These are phyloP conservation scores for Quercus aquifolioides DNA, from an alignment of 306 rosid species.

Conservation along the genomic window DNA sequence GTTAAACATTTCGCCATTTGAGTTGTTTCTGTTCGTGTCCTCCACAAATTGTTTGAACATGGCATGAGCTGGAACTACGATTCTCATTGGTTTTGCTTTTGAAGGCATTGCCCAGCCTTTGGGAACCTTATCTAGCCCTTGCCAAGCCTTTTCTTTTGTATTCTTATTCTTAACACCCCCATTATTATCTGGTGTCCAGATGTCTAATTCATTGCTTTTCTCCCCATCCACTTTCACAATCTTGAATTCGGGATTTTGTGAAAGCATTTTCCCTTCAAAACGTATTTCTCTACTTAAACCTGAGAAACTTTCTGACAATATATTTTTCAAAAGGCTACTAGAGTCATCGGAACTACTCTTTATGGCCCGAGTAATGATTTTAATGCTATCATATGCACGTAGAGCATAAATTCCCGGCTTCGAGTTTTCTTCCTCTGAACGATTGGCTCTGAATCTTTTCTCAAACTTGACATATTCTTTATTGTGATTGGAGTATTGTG, in stretches of 20 bases:
- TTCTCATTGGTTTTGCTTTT: conserved; percentile 45
- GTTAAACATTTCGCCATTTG: conserved; percentile 6
- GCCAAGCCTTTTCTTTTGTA: conserved; percentile 35
- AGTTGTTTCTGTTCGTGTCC: conserved; percentile 26
- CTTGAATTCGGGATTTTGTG: conserved; percentile 26
- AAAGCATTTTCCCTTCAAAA: conserved; percentile 34
- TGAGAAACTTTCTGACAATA: conserved; percentile 28
- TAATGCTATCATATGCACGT: conserved; percentile 59
- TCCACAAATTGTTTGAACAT: conserved; percentile 51
- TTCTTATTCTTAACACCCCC: too few species aligned
- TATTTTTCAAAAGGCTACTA: conserved; percentile 10
- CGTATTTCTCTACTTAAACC: conserved; percentile 60
- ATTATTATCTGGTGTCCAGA: background rate
- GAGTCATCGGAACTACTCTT: conserved; percentile 17
- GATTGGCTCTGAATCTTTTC: conserved; percentile 14
- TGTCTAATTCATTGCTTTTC: background rate
- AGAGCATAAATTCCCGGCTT: conserved; percentile 56
- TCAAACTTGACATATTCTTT: conserved; percentile 28
- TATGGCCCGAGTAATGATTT: conserved; percentile 39
- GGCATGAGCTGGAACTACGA: conserved; percentile 57
- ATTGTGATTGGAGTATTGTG: conserved; percentile 30
- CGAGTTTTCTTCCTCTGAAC: conserved; percentile 42
- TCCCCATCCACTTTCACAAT: conserved; percentile 44
- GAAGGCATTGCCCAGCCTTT: conserved; percentile 53
- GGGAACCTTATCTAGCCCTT: conserved; percentile 40